These are phyloP conservation scores for Tricholoma sp. DNA, from an alignment of 768 basidiomycete genomes.

Conservation along the genomic window DNA sequence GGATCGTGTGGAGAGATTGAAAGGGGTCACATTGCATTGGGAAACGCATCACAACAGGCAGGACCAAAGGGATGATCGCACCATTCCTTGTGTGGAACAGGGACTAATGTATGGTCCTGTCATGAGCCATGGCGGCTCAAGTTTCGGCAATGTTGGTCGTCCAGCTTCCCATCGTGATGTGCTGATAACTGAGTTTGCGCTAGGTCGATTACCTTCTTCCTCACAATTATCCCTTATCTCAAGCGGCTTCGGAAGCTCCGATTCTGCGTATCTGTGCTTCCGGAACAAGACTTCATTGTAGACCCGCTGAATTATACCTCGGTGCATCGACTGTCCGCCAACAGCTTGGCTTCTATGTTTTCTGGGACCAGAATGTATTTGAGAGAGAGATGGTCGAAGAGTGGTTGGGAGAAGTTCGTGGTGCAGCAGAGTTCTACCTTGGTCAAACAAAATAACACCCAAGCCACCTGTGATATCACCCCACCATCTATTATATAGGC, in stretches of 20 bases:
- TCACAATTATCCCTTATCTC: constrained; percentile 27
- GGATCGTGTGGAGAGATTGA: constrained; percentile 31
- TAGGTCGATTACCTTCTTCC: constrained; percentile 34
- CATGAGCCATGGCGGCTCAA: constrained; percentile 14
- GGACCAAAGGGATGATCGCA: neutral
- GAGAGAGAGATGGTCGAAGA: constrained; percentile 34
- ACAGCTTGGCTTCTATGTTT: constrained; percentile 27
- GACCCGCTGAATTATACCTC: constrained; percentile 45
- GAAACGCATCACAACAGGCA: constrained; percentile 3
- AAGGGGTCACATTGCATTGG: constrained; percentile 18
- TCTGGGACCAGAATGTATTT: constrained; percentile 44
- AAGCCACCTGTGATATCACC: too few species aligned
- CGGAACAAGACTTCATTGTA: constrained; percentile 30
- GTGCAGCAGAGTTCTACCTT: constrained; percentile 30
- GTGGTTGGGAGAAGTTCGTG: constrained; percentile 42
- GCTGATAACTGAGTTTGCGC: constrained; percentile 12
- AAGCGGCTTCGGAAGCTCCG: constrained; percentile 3
- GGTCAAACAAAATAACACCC: neutral
- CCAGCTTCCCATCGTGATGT: constrained; percentile 17
- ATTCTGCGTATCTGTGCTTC: constrained; percentile 16
- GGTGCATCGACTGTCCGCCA: constrained; percentile 31
- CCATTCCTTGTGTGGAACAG: constrained; percentile 12
- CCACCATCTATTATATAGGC: too few species aligned
- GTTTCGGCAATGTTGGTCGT: constrained; percentile 33
- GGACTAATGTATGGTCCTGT: constrained; percentile 3